Evolutionary conservation across 2,329 filamentous ascomycete genomes (phyloP), one percentile per base, ranked within the genome.

Genomic region (Neonectria sp.): DNA sequence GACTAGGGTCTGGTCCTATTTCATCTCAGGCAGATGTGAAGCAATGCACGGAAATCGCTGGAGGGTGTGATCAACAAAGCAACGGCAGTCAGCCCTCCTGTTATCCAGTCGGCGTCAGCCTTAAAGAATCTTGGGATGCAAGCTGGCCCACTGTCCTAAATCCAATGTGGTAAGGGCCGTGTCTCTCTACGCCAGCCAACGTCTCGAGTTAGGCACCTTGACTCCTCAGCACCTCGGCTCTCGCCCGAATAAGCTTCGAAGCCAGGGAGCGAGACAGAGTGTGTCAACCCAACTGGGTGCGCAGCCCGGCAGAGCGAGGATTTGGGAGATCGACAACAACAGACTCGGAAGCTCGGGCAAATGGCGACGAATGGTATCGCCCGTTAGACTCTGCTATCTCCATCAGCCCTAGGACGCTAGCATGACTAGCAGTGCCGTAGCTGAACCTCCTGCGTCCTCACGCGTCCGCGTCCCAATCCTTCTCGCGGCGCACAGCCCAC

Each of bases 361-460:
- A 65, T 61, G 55, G 55, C 64, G 31, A 24, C 43, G 33, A 65
- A 40, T 40, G 29, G 37, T 37, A 27, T 24, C n/a, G 52, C 35
- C 43, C 52, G 37, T 49, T 29, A 27, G 46, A 33, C 40, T 43
- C 43, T 17, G 33, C 24, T 12, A 45, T 51, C 65, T 62, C 64
- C 68, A 66, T 75, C 73, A 75, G 73, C 73, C 73, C 71, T 75
- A 75, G 72, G 71, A 71, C 67, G 68, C 72, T 73, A 72, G 55
- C 33, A 29, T 35, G 55, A 43, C 43, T 60, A 45, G 51, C 40
- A 35, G 52, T 51, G 48, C 43, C 60, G 31, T 66, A 51, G 53
- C 66, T 69, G 67, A 59, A 65, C 55, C 37, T 65, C 59, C 24
- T 66, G 61, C 55, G 57, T 29, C 35, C 33, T 60, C 52, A 37